These are phyloP conservation scores for Urochloa ruziziensis DNA, from an alignment of 176 grass and related monocot genomes.

Conservation along the genomic window DNA sequence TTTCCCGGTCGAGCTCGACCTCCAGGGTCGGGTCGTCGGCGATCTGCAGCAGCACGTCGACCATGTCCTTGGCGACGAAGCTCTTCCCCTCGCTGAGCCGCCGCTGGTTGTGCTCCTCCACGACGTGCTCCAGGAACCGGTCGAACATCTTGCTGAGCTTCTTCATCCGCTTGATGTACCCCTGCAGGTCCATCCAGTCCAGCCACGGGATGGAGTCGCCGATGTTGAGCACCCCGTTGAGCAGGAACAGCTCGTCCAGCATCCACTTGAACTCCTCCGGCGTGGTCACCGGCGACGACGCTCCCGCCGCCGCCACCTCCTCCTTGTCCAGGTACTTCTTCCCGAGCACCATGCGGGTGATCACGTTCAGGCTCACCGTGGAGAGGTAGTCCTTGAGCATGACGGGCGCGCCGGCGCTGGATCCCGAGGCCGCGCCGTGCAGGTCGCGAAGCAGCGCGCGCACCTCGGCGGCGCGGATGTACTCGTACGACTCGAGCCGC, in stretches of 20 bases:
- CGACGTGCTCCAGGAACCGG: conserved; percentile 77
- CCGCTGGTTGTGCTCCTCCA: conserved; percentile 71
- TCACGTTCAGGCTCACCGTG: conserved; percentile 78
- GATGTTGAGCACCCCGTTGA: conserved; percentile 94
- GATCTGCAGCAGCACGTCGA: conserved; percentile 80
- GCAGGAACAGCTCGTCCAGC: conserved; percentile 84
- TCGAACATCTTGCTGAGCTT: conserved; percentile 72
- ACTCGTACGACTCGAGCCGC: conserved; percentile 69
- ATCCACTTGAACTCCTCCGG: conserved; percentile 91
- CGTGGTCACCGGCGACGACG: conserved; percentile 35
- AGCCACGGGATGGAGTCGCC: conserved; percentile 91
- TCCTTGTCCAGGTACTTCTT: conserved; percentile 74
- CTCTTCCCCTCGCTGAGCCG: conserved; percentile 36
- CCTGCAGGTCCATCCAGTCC: conserved; percentile 73
- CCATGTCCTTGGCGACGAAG: conserved; percentile 83
- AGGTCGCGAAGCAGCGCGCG: conserved; percentile 49
- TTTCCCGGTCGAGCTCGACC: conserved; percentile 59
- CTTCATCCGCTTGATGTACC: conserved; percentile 90
- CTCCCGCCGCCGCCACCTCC: background rate
- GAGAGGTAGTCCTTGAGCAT: conserved; percentile 72
- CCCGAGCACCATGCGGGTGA: conserved; percentile 81
- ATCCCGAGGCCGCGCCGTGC: conserved; percentile 27
- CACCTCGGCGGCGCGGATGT: conserved; percentile 67
- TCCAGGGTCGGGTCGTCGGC: conserved; percentile 65
- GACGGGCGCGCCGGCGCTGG: conserved; percentile 37